These are phyloP conservation scores for Eremothecium gossypii DNA, from an alignment of 1,139 yeast genomes.

Conservation along the genomic window DNA sequence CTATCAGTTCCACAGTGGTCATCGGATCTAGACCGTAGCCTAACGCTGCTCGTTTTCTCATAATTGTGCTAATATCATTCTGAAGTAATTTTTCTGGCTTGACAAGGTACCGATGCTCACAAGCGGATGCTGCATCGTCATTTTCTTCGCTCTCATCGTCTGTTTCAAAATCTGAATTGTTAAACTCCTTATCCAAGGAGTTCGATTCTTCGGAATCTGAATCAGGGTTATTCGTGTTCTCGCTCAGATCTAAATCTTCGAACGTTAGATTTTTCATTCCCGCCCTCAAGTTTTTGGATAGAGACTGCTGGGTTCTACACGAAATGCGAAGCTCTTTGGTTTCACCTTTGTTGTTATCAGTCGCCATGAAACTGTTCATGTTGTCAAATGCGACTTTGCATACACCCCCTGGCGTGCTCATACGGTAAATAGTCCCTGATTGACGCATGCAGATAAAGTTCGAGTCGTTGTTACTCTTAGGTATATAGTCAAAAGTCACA, in stretches of 20 bases:
- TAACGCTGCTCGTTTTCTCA: slow-evolving; percentile 56
- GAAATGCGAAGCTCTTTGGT: slow-evolving; percentile 25
- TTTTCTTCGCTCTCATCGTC: slow-evolving; percentile 20
- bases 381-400: slow-evolving; percentile 60
- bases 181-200: slow-evolving; percentile 10
- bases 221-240: slow-evolving; percentile 19
- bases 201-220: slow-evolving; percentile 9
- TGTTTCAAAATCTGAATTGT: slow-evolving; percentile 11
- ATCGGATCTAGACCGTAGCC: slow-evolving; percentile 73
- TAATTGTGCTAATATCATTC: slow-evolving; percentile 58
- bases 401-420: slow-evolving; percentile 65
- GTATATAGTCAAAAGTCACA: slow-evolving; percentile 74
- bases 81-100: slow-evolving; percentile 35
- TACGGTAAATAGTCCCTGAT: slow-evolving; percentile 76
- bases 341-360: slow-evolving; percentile 45
- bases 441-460: slow-evolving; percentile 76
- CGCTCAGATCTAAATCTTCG: slow-evolving; percentile 27
- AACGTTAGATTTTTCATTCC: slow-evolving; percentile 23
- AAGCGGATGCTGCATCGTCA: slow-evolving; percentile 19
- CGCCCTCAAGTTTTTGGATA: slow-evolving; percentile 13
- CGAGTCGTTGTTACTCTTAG: slow-evolving; percentile 40
- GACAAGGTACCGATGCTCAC: slow-evolving; percentile 21
- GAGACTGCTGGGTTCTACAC: slow-evolving; percentile 33
- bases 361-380: slow-evolving; percentile 56
- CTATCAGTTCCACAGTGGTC: slow-evolving; percentile 53